Evolutionary conservation across 352 stramenopile genomes (phyloP).

Genomic region (Peronospora destructor): DNA sequence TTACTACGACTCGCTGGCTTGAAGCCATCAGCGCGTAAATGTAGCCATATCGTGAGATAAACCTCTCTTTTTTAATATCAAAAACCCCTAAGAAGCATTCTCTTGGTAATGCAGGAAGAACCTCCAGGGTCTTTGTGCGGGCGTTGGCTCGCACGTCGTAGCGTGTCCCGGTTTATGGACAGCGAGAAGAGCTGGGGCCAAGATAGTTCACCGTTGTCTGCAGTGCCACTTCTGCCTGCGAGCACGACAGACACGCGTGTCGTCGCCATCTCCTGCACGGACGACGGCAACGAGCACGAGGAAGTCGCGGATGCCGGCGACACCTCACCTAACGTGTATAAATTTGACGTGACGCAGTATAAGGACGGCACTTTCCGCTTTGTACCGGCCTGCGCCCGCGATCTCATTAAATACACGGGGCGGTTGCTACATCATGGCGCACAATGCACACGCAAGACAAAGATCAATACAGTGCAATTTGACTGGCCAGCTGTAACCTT

Average conservation of each 20-base stretch:
- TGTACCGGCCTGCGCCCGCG: constrained; percentile 54
- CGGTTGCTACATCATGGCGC: constrained; percentile 69
- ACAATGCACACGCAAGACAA: constrained; percentile 51
- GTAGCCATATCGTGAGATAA: constrained; percentile 8
- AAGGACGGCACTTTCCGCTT: constrained; percentile 63
- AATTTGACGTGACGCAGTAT: constrained; percentile 75
- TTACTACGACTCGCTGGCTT: no score
- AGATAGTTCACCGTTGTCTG: constrained; percentile 13
- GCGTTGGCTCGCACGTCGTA: constrained; percentile 21
- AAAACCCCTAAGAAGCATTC: background rate
- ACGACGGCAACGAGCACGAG: constrained; percentile 30
- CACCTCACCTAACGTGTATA: constrained; percentile 49
- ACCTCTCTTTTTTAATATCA: background rate
- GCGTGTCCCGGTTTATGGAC: constrained; percentile 10
- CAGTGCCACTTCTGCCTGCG: constrained; percentile 15
- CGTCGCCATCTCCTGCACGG: constrained; percentile 24
- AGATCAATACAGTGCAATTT: constrained; percentile 85
- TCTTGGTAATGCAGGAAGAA: constrained; percentile 15
- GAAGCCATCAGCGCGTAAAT: constrained; percentile 35
- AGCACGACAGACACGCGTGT: constrained; percentile 23
- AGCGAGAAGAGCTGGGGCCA: constrained; percentile 17
- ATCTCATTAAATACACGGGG: constrained; percentile 71
- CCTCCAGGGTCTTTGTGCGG: constrained; percentile 12
- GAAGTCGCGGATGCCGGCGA: constrained; percentile 1
- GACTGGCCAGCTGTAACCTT: constrained; percentile 74